phyloP scores from a whole-genome alignment of 2,329 filamentous ascomycete species.

The Microsporum canis region DNA sequence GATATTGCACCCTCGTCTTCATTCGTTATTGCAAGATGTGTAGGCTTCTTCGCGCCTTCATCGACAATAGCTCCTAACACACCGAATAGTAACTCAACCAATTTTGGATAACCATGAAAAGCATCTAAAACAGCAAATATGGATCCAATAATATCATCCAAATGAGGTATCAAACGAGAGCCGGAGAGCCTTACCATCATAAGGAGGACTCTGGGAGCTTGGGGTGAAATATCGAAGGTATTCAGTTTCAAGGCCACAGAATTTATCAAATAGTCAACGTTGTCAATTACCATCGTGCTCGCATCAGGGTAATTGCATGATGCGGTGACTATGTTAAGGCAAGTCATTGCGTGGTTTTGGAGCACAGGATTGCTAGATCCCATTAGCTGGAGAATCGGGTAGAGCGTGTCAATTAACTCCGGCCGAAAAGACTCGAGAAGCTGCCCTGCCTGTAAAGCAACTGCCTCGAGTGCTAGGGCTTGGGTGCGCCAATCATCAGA shows the following conservation, averaged over 20 bases:
- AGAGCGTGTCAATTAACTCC: conserved; percentile 83
- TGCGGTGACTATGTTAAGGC: conserved; percentile 65
- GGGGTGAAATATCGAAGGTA: conserved; percentile 80
- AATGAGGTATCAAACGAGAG: conserved; percentile 66
- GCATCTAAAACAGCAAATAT: conserved; percentile 90
- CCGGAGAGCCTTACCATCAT: conserved; percentile 93
- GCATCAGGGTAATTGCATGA: conserved; percentile 65
- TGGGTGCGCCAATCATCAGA: conserved; percentile 57
- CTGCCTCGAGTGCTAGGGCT: conserved; percentile 68
- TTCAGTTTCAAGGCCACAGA: conserved; percentile 81
- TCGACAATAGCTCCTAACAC: conserved; percentile 74
- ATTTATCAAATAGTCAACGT: conserved; percentile 94
- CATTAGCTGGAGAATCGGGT: conserved; percentile 79
- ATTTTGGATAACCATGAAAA: conserved; percentile 79
- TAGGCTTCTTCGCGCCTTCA: conserved; percentile 56
- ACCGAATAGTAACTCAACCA: conserved; percentile 75
- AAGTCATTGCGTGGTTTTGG: conserved; percentile 69
- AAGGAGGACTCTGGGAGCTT: conserved; percentile 75
- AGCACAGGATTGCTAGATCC: conserved; percentile 58
- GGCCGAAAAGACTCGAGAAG: conserved; percentile 59
- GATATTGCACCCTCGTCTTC: conserved; percentile 17
- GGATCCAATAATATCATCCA: conserved; percentile 82
- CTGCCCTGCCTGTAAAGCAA: conserved; percentile 62
- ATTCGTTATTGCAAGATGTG: conserved; percentile 34
- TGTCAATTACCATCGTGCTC: conserved; percentile 70